A percentile compares a stretch with the other conserved stretches of the same genome.
Evolutionary conservation across 139 green algal genomes (phyloP).

Genomic region (Chlorella sp.): DNA sequence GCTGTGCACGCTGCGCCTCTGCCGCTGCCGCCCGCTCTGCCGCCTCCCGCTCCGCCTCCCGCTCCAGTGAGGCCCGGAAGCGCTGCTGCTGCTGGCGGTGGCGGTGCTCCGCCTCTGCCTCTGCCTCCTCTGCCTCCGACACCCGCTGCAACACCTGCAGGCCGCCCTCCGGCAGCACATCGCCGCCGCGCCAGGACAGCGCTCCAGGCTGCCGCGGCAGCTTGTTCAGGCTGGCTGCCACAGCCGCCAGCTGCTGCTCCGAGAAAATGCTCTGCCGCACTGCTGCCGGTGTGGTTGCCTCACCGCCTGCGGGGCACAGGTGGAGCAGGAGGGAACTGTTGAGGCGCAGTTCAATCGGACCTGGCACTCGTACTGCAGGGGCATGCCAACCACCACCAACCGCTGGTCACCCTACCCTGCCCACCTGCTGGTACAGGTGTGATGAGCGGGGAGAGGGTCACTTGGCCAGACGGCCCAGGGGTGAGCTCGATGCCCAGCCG

Average conservation of each 20-base stretch:
- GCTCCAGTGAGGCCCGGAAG: neutral
- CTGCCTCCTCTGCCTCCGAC: neutral
- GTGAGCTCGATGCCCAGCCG: conserved; percentile 35
- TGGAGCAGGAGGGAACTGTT: neutral
- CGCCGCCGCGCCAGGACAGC: neutral
- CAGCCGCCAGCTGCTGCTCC: conserved; percentile 20
- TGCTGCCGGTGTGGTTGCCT: neutral
- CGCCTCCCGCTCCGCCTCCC: neutral
- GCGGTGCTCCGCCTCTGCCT: neutral
- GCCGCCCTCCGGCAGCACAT: too few species aligned
- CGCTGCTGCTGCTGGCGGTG: neutral
- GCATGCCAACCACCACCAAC: neutral
- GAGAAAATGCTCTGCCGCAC: conserved; percentile 14
- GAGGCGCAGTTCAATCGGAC: neutral
- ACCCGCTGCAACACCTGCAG: neutral
- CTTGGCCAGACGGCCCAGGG: neutral
- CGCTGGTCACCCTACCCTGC: neutral
- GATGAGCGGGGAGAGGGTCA: too few species aligned
- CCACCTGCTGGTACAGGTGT: neutral
- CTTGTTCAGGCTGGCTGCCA: conserved; percentile 26
- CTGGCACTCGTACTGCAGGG: neutral
- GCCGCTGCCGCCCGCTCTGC: neutral
- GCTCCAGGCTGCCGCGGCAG: conserved; percentile 5
- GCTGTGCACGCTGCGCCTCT: neutral
- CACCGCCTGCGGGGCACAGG: neutral